phyloP scores from a whole-genome alignment of 2,329 filamentous ascomycete genomes.

The Tothia fuscella region DNA sequence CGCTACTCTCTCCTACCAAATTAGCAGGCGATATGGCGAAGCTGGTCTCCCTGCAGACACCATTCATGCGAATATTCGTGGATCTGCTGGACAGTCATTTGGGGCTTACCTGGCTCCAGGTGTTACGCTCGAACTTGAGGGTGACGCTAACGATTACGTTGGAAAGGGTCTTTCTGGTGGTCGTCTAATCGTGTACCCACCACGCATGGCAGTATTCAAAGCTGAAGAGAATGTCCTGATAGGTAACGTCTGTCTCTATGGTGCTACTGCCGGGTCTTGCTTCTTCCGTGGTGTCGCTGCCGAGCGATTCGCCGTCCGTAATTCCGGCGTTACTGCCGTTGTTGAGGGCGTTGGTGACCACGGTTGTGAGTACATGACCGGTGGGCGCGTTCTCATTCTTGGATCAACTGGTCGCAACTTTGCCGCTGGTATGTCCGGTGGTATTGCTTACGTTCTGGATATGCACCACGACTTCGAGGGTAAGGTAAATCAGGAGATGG shows the following conservation, averaged over 20 bases:
- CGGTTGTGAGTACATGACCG: conserved; percentile 98
- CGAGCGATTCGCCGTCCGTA: conserved; percentile 91
- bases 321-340: conserved; percentile 91
- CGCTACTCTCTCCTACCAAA: conserved; percentile 88
- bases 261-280: conserved; percentile 78
- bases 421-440: conserved; percentile 95
- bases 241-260: conserved; percentile 90
- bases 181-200: conserved; percentile 85
- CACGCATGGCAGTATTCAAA: conserved; percentile 81
- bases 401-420: conserved; percentile 92
- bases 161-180: conserved; percentile 92
- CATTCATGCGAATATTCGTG: conserved; percentile 92
- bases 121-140: conserved; percentile 88
- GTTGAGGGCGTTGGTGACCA: conserved; percentile 95
- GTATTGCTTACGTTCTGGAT: conserved; percentile 90
- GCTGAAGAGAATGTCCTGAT: conserved; percentile 92
- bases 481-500: conserved; percentile 97
- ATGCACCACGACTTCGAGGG: conserved; percentile 78
- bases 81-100: conserved; percentile 92
- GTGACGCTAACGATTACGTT: conserved; percentile 93
- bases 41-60: conserved; percentile 82
- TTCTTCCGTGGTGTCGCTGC: conserved; percentile 97
- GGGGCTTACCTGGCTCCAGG: conserved; percentile 88
- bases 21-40: conserved; percentile 85
- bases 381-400: conserved; percentile 76